phyloP scores from a whole-genome alignment of 2,329 filamentous ascomycete species.

The Diatrype stigma region DNA sequence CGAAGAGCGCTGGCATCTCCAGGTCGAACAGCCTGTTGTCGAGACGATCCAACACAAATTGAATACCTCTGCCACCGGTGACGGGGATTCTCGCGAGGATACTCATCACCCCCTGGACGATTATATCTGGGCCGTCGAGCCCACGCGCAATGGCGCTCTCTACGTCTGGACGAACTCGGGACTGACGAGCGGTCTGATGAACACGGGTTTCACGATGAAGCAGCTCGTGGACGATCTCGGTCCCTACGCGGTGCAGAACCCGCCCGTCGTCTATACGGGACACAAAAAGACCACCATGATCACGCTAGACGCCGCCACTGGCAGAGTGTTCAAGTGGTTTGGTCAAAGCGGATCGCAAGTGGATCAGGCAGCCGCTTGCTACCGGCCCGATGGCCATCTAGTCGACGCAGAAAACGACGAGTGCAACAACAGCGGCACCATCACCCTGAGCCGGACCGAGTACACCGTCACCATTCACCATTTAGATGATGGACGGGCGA shows the following conservation, averaged over 20 bases:
- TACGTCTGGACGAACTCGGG: conserved; percentile 78
- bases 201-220: conserved; percentile 74
- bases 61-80: conserved; percentile 55
- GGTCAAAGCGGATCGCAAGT: conserved; percentile 67
- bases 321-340: conserved; percentile 78
- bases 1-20: conserved; percentile 77
- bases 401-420: conserved; percentile 63
- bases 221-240: conserved; percentile 78
- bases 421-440: conserved; percentile 74
- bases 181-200: conserved; percentile 54
- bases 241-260: conserved; percentile 70
- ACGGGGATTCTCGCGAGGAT: conserved; percentile 34
- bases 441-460: conserved; percentile 81
- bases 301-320: conserved; percentile 82
- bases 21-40: conserved; percentile 82
- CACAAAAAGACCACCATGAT: conserved; percentile 88
- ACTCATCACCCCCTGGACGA: conserved; percentile 69
- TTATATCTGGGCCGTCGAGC: conserved; percentile 93
- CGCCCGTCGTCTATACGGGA: conserved; percentile 81
- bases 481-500: conserved; percentile 64
- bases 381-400: conserved; percentile 62
- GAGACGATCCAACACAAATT: conserved; percentile 78
- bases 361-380: conserved; percentile 70
- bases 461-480: conserved; percentile 86
- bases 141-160: conserved; percentile 77